Conservation (phyloP, 768 basidiomycete species). For the Psilocybe cyanescens region DNA sequence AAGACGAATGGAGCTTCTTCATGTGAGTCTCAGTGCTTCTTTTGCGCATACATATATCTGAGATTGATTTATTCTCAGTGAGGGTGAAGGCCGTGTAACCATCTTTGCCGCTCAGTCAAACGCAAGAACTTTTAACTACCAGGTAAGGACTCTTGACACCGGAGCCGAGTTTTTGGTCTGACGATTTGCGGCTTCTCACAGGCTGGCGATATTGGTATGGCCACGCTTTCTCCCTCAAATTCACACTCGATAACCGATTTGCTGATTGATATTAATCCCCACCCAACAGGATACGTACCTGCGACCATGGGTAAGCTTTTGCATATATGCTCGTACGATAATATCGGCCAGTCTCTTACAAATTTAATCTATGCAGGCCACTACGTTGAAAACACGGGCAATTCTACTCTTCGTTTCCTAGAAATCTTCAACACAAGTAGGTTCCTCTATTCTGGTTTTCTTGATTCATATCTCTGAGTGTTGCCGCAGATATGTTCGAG, state of each 20-base stretch:
- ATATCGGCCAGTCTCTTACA: background rate
- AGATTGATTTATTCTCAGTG: conserved; percentile 38
- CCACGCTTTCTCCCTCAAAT: background rate
- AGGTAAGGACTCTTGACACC: conserved; percentile 51
- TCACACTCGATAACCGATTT: conserved; percentile 11
- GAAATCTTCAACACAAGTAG: conserved; percentile 63
- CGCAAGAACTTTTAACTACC: conserved; percentile 63
- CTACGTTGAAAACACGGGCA: conserved; percentile 70
- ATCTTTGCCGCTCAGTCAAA: conserved; percentile 59
- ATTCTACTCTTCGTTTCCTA: conserved; percentile 59
- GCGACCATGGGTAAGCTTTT: conserved; percentile 49
- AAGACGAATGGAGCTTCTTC: conserved; percentile 69
- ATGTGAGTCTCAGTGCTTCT: conserved; percentile 38
- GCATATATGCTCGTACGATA: background rate
- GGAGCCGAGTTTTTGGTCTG: conserved; percentile 57
- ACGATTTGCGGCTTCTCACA: conserved; percentile 60
- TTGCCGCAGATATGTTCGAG: conserved; percentile 44
- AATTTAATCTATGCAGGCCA: conserved; percentile 42
- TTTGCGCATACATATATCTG: background rate
- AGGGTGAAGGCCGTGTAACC: conserved; percentile 59
- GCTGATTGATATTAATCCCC: conserved; percentile 10
- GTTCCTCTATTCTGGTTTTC: conserved; percentile 9
- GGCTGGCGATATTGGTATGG: conserved; percentile 60
- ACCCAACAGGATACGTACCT: conserved; percentile 52
- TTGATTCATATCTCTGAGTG: background rate